Evolutionary conservation across 192 early-diverging fungal species (phyloP).

Genomic region (Backusella morwellensis): DNA sequence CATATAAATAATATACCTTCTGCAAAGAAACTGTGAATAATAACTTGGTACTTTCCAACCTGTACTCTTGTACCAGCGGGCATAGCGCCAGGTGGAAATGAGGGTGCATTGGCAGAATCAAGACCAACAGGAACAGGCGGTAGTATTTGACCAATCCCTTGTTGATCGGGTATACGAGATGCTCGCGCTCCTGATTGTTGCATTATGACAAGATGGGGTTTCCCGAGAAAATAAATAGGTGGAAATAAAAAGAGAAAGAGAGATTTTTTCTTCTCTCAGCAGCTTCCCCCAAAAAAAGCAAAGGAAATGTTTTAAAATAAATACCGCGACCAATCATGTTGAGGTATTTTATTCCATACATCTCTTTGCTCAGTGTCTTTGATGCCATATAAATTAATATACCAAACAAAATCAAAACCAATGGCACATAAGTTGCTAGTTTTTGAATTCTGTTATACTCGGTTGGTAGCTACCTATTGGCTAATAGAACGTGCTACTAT

Average conservation of each 20-base stretch:
- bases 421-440: too few relatives aligned
- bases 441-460: too few relatives aligned
- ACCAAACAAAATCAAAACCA: too few relatives aligned
- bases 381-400: too few relatives aligned
- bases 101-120: constrained; percentile 21
- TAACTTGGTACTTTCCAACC: constrained; percentile 53
- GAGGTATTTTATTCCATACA: background rate
- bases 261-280: background rate
- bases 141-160: constrained; percentile 35
- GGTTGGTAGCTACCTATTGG: too few relatives aligned
- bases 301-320: background rate
- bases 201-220: background rate
- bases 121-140: constrained; percentile 34
- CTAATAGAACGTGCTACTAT: too few relatives aligned
- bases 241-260: background rate
- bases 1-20: constrained; percentile 50
- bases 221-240: background rate
- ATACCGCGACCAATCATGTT: background rate
- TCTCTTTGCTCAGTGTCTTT: too few relatives aligned
- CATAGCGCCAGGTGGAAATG: constrained; percentile 54
- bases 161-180: constrained; percentile 37
- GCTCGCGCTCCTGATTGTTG: constrained; percentile 16
- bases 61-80: constrained; percentile 61
- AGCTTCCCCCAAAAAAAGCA: background rate
- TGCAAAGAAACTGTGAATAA: constrained; percentile 75